Percentiles rank a stretch among this genome's conserved stretches.
Conservation (phyloP, 257 asterid species). For the Eustoma russellianum region DNA sequence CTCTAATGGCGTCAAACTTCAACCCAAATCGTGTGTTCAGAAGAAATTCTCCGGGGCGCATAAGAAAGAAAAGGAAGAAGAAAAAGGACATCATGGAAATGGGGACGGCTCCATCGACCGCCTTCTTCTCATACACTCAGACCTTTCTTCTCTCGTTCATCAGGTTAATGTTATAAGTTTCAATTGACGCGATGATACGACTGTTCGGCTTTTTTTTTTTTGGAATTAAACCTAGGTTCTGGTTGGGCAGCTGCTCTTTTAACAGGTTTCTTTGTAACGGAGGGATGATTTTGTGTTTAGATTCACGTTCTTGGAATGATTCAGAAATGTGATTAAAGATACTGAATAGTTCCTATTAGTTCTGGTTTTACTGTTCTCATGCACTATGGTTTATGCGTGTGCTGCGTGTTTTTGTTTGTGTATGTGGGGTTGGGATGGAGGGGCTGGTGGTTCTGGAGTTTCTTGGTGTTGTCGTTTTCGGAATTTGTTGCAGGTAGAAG, state of each 20-base stretch:
- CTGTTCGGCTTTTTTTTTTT: neutral
- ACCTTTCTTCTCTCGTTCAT: conserved; percentile 44
- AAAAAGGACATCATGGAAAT: conserved; percentile 7
- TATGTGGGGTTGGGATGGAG: neutral
- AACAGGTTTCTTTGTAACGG: too few relatives aligned
- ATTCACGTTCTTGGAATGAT: too few relatives aligned
- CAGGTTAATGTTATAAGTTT: conserved; percentile 28
- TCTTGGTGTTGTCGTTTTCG: too few relatives aligned
- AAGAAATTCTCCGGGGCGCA: conserved; percentile 1
- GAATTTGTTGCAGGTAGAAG: too few relatives aligned
- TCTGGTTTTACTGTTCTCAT: too few relatives aligned
- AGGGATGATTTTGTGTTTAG: too few relatives aligned
- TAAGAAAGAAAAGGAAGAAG: conserved; percentile 16
- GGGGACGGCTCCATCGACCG: conserved; percentile 39
- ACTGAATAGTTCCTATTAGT: too few relatives aligned
- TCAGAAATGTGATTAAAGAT: too few relatives aligned
- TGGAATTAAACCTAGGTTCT: neutral
- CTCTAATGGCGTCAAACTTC: conserved; percentile 25
- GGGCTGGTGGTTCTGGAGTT: too few relatives aligned
- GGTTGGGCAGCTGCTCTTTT: too few relatives aligned
- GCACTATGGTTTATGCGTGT: too few relatives aligned
- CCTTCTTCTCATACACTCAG: conserved; percentile 65
- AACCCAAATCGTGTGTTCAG: neutral
- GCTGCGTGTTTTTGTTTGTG: neutral
- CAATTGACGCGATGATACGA: neutral